Evolutionary conservation across 2,329 filamentous ascomycete genomes (phyloP), one percentile per base, ranked within the genome.

Genomic region (Fusarium verrucosum): DNA sequence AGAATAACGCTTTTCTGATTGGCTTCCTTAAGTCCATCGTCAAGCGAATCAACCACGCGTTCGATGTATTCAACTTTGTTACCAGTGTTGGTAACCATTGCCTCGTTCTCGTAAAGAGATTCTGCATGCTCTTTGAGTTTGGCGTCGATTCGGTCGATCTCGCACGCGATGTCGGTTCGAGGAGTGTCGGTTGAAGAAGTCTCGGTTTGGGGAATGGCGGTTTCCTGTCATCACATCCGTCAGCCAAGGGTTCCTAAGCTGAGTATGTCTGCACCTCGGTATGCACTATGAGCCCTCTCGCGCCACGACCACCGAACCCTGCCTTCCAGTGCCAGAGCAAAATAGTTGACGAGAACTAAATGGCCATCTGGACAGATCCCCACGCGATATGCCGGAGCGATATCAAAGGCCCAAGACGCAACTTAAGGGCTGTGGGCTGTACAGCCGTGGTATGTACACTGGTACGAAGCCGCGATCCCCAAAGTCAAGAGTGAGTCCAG

Each of bases 241-340:
- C 62, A 69, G 58, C 54, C 38, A 64, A 64, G 49, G 10, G 23
- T 58, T 43, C 17, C 49, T 4, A 16, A 47, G 53, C 65, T 66
- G 62, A 68, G 65, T 68, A 68, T 66, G 49, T 68, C 65, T 63
- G 58, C 54, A 54, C 51, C 61, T 65, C 17, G 47, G 40, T 54
- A 36, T 63, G 45, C 54, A 66, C 58, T 66, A 10, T 63, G 42
- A 10, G 17, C 17, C 9, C 51, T 45, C 35, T 52, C 1, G 1
- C 14, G 32, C 45, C 42, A 5, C 56, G 10, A 33, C 46, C 32
- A 50, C 62, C 62, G 61, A 60, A 23, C 61, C 50, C 50, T 38
- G 56, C 40, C 13, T 50, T 52, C 64, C 60, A 65, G 44, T 46
- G 20, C 53, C 56, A 58, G 56, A 52, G 50, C 52, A 58, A 55